These are phyloP conservation scores for Mycena vulgaris DNA, from an alignment of 768 basidiomycete genomes.

Conservation along the genomic window DNA sequence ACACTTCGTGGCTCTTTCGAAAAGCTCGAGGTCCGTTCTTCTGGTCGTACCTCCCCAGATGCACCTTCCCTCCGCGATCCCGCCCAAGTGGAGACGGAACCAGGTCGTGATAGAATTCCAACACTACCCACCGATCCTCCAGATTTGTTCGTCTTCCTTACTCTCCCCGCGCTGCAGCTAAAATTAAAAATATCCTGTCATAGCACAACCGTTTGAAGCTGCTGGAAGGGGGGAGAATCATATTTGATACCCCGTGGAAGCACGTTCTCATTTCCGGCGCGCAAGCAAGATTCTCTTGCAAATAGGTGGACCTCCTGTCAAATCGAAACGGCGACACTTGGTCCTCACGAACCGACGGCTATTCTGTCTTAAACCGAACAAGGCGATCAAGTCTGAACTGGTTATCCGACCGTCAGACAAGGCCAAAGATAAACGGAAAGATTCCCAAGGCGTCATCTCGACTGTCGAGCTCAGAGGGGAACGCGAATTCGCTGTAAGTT, in stretches of 20 bases:
- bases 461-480: conserved; percentile 69
- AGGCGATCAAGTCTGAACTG: conserved; percentile 69
- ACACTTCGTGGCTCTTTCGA: conserved; percentile 30
- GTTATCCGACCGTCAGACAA: conserved; percentile 54
- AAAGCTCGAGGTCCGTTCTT: conserved; percentile 27
- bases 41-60: conserved; percentile 33
- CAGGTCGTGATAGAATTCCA: conserved; percentile 68
- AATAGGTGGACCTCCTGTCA: conserved; percentile 63
- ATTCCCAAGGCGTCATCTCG: conserved; percentile 59
- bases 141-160: conserved; percentile 60
- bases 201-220: conserved; percentile 55
- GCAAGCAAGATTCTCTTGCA: conserved; percentile 67
- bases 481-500: conserved; percentile 73
- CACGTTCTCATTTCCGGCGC: conserved; percentile 67
- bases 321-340: conserved; percentile 68
- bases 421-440: conserved; percentile 63
- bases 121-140: conserved; percentile 62
- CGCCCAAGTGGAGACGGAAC: conserved; percentile 46
- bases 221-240: conserved; percentile 60
- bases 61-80: conserved; percentile 29
- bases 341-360: conserved; percentile 71
- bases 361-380: conserved; percentile 68
- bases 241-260: conserved; percentile 72
- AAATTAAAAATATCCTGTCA: not conserved
- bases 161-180: not conserved